Base-by-base conservation (phyloP, 345 rosid species). In the Hibiscus trionum region DNA sequence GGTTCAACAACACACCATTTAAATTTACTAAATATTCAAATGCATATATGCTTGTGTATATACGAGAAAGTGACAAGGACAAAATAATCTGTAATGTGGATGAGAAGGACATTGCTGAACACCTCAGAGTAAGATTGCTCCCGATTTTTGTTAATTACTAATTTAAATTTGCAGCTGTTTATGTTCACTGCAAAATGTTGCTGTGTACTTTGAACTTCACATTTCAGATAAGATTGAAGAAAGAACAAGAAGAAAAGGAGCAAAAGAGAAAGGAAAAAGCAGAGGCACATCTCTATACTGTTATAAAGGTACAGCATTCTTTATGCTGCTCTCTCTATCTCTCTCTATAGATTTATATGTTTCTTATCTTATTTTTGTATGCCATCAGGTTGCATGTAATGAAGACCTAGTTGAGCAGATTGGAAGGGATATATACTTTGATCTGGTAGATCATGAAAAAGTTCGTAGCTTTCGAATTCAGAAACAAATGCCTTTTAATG, bases 391-490 rank as follows among this genome's bases (percentile, higher is more conserved):
- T 64, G 91, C 91, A 61, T 80, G 90, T 46, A 84, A 85, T 68
- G 86, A 83, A 78, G 92, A 89, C 73, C 88, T 89, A 47, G 73
- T 24, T 14, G 85, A 86, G 72, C 95, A 89, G 78, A 85, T 86
- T 81, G 95, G 95, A 55, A 86, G 72, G 84, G 90, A 89, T 73
- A 85, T 87, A 66, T 87, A 83, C 74, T 89, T 89, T 75, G 95
- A 89, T 71, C 92, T 89, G 60, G 95, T 89, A 71, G 90, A 89
- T 81, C 95, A 89, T 78, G 92, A 87, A 58, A 89, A 87, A 85
- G 95, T 87, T 66, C 86, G 83, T 44, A 89, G 85, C 70, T 89
- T 89, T 62, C 90, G 90, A 19, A 75, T 89, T 71, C 95, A 86
- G 81, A 87, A 89, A 65, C 92, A 87, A 71, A 82, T 73, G 1